A percentile compares a stretch with the other conserved stretches of the same genome.
Conservation (phyloP, 2,329 filamentous ascomycete species). For the Rhynchosporium secalis region DNA sequence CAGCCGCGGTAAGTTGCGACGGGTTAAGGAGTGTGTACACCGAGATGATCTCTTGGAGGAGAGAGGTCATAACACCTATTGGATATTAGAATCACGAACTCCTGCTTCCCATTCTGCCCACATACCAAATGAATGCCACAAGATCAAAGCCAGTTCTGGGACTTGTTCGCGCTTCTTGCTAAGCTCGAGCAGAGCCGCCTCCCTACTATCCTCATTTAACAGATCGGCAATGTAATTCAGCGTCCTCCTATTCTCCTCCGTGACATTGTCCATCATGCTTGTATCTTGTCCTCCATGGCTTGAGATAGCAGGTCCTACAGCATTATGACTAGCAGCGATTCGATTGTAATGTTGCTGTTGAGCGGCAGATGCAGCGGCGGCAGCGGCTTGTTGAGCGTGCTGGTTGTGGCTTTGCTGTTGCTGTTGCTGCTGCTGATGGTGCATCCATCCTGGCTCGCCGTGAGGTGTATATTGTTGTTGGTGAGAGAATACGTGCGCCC, state of each 20-base stretch:
- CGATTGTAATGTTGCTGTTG: slow-evolving; percentile 66
- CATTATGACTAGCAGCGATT: slow-evolving; percentile 66
- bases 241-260: slow-evolving; percentile 90
- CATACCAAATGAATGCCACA: slow-evolving; percentile 98
- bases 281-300: slow-evolving; percentile 55
- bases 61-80: slow-evolving; percentile 92
- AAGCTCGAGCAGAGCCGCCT: slow-evolving; percentile 88
- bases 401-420: slow-evolving; percentile 43
- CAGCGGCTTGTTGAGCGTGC: slow-evolving; percentile 43
- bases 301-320: slow-evolving; percentile 42
- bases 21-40: slow-evolving; percentile 97
- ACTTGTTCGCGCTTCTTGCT: slow-evolving; percentile 99
- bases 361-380: slow-evolving; percentile 39
- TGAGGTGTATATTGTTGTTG: slow-evolving; percentile 63
- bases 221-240: slow-evolving; percentile 90
- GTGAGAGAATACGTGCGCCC: slow-evolving; percentile 65
- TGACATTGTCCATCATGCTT: slow-evolving; percentile 65
- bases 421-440: slow-evolving; percentile 49
- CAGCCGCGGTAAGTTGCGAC: slow-evolving; percentile 94
- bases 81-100: slow-evolving; percentile 27
- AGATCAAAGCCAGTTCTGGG: slow-evolving; percentile 88
- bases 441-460: slow-evolving; percentile 65
- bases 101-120: slow-evolving; percentile 29
- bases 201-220: slow-evolving; percentile 81
- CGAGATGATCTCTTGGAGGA: slow-evolving; percentile 97